Evolutionary conservation across 225 moss, liverwort and hornwort genomes (phyloP).

Genomic region (Sphagnum tenellum): DNA sequence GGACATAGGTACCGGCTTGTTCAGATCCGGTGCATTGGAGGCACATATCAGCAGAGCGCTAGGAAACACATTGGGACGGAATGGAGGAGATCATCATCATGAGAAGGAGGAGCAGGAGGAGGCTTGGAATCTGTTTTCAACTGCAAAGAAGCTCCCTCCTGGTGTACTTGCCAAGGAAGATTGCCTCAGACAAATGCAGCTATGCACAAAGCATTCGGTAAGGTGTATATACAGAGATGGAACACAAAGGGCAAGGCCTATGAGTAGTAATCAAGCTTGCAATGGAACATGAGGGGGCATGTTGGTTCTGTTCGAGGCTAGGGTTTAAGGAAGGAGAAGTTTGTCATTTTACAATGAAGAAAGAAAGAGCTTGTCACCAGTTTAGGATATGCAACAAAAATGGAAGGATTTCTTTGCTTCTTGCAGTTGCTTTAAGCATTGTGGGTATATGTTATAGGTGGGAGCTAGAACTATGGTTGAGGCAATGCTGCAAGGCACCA

Average conservation of each 20-base stretch:
- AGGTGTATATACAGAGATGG: not conserved
- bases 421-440: no score
- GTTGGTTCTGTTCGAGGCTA: no score
- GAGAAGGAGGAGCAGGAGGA: slow-evolving; percentile 1
- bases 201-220: slow-evolving; percentile 35
- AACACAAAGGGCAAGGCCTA: no score
- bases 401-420: no score
- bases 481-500: slow-evolving; percentile 44
- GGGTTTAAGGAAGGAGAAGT: no score
- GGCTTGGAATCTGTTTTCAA: slow-evolving; percentile 17
- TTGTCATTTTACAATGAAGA: no score
- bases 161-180: slow-evolving; percentile 3
- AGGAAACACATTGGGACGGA: slow-evolving; percentile 24
- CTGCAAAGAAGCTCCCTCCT: slow-evolving; percentile 17
- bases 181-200: slow-evolving; percentile 9
- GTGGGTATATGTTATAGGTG: slow-evolving; percentile 13
- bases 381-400: no score
- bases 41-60: slow-evolving; percentile 34
- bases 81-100: slow-evolving; percentile 3
- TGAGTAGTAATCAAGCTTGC: no score
- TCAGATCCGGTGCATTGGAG: slow-evolving; percentile 32
- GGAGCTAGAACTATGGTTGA: slow-evolving; percentile 36
- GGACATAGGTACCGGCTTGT: slow-evolving; percentile 23
- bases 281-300: no score
- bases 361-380: no score